phyloP scores from a whole-genome alignment of 2,329 filamentous ascomycete species.

The Geosmithia putterillii region DNA sequence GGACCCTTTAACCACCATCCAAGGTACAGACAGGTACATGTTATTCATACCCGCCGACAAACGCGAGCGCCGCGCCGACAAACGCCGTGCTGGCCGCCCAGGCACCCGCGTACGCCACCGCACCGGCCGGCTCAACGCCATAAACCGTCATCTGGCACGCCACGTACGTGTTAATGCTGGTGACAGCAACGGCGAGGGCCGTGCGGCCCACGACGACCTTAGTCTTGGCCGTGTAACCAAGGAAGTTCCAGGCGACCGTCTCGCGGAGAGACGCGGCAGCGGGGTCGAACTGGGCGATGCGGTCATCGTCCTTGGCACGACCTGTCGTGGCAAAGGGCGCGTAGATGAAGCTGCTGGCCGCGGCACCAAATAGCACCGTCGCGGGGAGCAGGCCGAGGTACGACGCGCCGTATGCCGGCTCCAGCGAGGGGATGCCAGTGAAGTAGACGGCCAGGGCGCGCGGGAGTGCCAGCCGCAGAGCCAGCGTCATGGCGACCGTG shows the following conservation, averaged over 20 bases:
- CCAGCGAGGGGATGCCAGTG: constrained; percentile 54
- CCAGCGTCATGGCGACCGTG: constrained; percentile 56
- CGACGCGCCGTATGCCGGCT: constrained; percentile 52
- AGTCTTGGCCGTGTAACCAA: constrained; percentile 51
- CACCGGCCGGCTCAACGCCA: constrained; percentile 59
- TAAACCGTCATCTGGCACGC: constrained; percentile 54
- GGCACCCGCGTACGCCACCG: constrained; percentile 57
- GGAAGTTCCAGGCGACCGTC: constrained; percentile 61
- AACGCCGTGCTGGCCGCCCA: constrained; percentile 58
- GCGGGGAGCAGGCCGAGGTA: constrained; percentile 49
- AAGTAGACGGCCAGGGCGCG: constrained; percentile 65
- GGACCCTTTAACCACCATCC: neutral
- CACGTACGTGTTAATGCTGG: constrained; percentile 47
- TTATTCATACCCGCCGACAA: constrained; percentile 31
- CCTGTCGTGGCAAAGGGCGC: constrained; percentile 48
- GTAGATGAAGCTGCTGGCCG: constrained; percentile 69
- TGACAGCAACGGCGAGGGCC: constrained; percentile 41
- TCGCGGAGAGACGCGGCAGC: constrained; percentile 52
- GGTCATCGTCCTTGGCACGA: constrained; percentile 32
- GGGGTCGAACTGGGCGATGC: constrained; percentile 46
- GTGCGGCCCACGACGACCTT: constrained; percentile 57
- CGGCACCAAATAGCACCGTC: constrained; percentile 48
- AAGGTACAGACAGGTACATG: neutral
- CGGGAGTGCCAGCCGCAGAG: constrained; percentile 60
- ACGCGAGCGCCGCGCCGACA: constrained; percentile 42